Conservation (phyloP, 2,329 filamentous ascomycete genomes). For the Fusarium nelsonii region DNA sequence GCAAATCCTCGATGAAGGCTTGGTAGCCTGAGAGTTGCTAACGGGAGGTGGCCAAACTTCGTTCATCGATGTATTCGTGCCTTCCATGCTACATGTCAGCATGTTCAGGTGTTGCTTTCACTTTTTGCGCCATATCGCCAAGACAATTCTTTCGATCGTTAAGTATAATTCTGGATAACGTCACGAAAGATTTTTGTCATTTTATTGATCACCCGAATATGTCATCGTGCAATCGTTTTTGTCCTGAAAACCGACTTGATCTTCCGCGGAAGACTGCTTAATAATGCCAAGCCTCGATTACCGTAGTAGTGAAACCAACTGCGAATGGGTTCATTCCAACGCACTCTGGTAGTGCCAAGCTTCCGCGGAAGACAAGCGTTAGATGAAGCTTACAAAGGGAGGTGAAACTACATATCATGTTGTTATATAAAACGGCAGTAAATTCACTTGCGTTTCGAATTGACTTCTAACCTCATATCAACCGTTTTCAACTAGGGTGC, state of each 20-base stretch:
- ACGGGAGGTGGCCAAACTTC: too few relatives aligned
- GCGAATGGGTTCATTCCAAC: not conserved
- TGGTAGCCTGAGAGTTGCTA: too few relatives aligned
- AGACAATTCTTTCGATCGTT: not conserved
- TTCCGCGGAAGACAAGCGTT: not conserved
- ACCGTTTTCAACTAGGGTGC: not conserved
- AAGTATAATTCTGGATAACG: not conserved
- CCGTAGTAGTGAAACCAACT: not conserved
- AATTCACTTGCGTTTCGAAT: not conserved
- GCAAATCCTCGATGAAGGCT: too few relatives aligned
- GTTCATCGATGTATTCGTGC: too few relatives aligned
- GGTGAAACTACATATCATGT: fast-evolving
- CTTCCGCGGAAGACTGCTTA: slow-evolving; percentile 4
- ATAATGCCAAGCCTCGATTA: not conserved
- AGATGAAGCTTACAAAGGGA: not conserved
- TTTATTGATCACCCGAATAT: not conserved
- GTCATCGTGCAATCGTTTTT: not conserved
- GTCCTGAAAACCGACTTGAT: not conserved
- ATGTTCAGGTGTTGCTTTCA: too few relatives aligned
- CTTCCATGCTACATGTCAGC: too few relatives aligned
- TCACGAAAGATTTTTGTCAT: not conserved
- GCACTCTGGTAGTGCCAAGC: not conserved
- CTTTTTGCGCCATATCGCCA: too few relatives aligned
- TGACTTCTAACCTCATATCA: too few relatives aligned
- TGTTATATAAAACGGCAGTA: not conserved